Evolutionary conservation across 352 stramenopile genomes (phyloP).

Genomic region (Pythium guiyangense): DNA sequence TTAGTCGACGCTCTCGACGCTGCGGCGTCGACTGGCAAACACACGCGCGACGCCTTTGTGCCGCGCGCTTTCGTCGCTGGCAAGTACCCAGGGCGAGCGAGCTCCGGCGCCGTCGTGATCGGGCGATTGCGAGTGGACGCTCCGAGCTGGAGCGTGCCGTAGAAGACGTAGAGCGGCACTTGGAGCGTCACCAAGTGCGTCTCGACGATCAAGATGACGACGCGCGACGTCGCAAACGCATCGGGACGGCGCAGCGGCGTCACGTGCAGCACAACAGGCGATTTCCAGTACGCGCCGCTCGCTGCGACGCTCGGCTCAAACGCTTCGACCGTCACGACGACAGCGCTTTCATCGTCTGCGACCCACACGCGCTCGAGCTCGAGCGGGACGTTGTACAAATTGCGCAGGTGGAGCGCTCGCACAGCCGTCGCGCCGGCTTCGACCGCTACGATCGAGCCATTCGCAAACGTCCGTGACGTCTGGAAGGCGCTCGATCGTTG

Average conservation of each 20-base stretch:
- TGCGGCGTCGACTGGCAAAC: background rate
- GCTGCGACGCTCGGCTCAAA: slow-evolving; percentile 21
- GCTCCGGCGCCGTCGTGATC: background rate
- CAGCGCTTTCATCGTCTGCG: background rate
- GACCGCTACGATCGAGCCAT: slow-evolving; percentile 13
- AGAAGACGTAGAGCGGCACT: slow-evolving; percentile 28
- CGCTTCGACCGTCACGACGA: slow-evolving; percentile 24
- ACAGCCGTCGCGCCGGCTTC: background rate
- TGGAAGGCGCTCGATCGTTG: background rate
- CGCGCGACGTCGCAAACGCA: slow-evolving; percentile 5
- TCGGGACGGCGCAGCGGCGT: slow-evolving; percentile 3
- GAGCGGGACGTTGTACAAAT: slow-evolving; percentile 35
- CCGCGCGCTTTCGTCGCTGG: background rate
- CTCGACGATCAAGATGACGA: slow-evolving; percentile 27
- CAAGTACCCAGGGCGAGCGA: background rate
- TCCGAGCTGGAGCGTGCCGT: slow-evolving; percentile 28
- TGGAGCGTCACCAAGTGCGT: slow-evolving; percentile 36
- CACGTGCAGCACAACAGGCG: slow-evolving; percentile 23
- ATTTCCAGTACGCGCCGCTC: slow-evolving; percentile 24
- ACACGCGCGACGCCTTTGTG: slow-evolving; percentile 3
- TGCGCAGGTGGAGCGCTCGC: slow-evolving; percentile 13
- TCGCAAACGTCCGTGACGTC: slow-evolving; percentile 3
- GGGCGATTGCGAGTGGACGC: background rate
- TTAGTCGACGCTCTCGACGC: background rate
- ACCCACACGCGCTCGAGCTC: slow-evolving; percentile 44